Evolutionary conservation across 495 filamentous ascomycete genomes (phyloP), one percentile per base, ranked within the genome.

Genomic region (Wilcoxina mikolae): DNA sequence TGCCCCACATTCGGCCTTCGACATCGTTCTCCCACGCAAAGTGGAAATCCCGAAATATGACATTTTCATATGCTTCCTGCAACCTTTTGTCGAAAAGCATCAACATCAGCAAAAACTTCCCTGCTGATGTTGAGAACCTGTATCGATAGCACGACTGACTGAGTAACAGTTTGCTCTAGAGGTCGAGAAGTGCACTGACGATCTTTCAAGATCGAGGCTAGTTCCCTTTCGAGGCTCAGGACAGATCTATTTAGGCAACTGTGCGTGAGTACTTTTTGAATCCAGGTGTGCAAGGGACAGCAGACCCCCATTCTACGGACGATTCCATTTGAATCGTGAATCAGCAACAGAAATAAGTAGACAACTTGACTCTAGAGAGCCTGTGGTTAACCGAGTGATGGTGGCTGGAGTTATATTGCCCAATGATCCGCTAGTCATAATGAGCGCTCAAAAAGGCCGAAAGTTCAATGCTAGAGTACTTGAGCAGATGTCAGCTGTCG

Each of bases 1-100:
- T 76, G 55, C 81, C 75, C 90, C 90, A 96, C 23, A 96, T 76
- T 49, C 71, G 73, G 35, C 68, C 62, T 67, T 94, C 88, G 27
- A 83, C 76, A 54, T 78, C 71, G 39, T 75, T 71, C 49, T 72
- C 67, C 41, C 73, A 70, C 18, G 85, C 83, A 67, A 78, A 76
- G 55, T 82, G 76, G 60, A 88, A 80, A 65, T 94, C 83, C 62
- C 73, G 64, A 60, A 88, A 81, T 47, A 94, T 78, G 27, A 80
- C 75, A 58, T 76, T 75, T 61, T 87, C 76, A 62, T 83, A 89
- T 54, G 61, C 54, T 53, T 59, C 53, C 55, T 57, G 66, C 31
- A 68, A 53, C 63, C 56, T 66, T n/a, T n/a, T n/a, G n/a, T 53
- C 17, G 10, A 52, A 60, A 42, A 53, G 59, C 29, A 53, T 15